Evolutionary conservation across 116 monocot species (phyloP).

Genomic region (Posidonia oceanica): DNA sequence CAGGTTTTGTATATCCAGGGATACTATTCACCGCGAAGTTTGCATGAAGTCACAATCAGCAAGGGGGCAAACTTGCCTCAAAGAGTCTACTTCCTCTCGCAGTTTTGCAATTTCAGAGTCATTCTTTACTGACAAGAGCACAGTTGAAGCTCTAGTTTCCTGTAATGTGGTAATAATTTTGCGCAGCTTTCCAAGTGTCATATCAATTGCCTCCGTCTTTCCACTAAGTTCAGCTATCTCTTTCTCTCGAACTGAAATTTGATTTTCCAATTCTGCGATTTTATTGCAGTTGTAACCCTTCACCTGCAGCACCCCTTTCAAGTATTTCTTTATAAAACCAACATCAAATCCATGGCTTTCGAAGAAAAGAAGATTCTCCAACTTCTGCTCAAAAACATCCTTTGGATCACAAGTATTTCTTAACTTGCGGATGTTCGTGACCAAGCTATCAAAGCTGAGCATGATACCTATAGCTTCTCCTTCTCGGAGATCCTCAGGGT

Average conservation of each 20-base stretch:
- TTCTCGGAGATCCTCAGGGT: conserved; percentile 25
- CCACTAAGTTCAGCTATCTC: neutral
- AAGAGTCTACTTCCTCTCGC: neutral
- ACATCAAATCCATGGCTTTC: conserved; percentile 41
- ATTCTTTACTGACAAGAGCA: neutral
- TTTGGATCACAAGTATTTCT: conserved; percentile 8
- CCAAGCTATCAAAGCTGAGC: conserved; percentile 24
- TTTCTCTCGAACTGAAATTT: neutral
- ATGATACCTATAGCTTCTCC: conserved; percentile 44
- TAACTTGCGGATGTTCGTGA: conserved; percentile 15
- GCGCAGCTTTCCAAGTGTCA: neutral
- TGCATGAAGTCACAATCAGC: neutral
- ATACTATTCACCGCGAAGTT: too few relatives aligned
- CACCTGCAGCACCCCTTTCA: conserved; percentile 22
- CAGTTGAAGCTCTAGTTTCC: neutral
- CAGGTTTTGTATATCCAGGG: too few relatives aligned
- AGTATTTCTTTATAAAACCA: conserved; percentile 2
- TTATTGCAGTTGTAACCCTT: neutral
- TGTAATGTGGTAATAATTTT: neutral
- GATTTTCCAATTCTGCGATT: neutral
- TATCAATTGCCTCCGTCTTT: neutral
- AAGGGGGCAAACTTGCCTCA: neutral
- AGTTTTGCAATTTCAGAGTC: neutral
- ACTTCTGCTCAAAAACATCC: conserved; percentile 18
- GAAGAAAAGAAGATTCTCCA: conserved; percentile 15